Conservation (phyloP, 331 rosid species). For the Quercus tomentella region DNA sequence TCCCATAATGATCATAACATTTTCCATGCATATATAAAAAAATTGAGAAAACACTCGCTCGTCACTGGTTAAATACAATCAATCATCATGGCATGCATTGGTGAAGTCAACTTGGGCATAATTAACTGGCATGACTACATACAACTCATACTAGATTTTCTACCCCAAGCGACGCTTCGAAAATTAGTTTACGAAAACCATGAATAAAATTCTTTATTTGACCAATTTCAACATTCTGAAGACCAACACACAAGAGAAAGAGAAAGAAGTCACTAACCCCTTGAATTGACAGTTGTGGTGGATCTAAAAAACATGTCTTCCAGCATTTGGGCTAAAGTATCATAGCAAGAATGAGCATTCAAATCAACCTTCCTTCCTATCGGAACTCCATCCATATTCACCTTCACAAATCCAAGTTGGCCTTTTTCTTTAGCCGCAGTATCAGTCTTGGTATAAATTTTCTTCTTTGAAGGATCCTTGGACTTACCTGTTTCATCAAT, state of each 20-base stretch:
- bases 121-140: background rate
- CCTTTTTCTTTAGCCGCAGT: slow-evolving; percentile 30
- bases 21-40: background rate
- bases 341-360: slow-evolving; percentile 67
- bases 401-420: slow-evolving; percentile 60
- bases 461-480: slow-evolving; percentile 37
- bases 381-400: slow-evolving; percentile 58
- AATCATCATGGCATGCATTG: too few relatives aligned
- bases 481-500: slow-evolving; percentile 23
- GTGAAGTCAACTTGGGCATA: background rate
- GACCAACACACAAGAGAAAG: background rate
- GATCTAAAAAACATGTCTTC: slow-evolving; percentile 63
- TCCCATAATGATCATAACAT: background rate
- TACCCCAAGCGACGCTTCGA: background rate
- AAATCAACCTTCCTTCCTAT: slow-evolving; percentile 69
- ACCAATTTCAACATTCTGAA: background rate
- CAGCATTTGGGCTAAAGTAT: slow-evolving; percentile 53
- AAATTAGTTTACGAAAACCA: background rate
- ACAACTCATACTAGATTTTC: background rate
- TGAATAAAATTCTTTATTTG: background rate
- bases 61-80: too few relatives aligned
- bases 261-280: slow-evolving; percentile 29
- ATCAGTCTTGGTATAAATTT: slow-evolving; percentile 18
- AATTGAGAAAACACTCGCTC: too few relatives aligned
- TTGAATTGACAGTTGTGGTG: slow-evolving; percentile 19